phyloP scores from a whole-genome alignment of 1,284 basidiomycete genomes.

The Ganoderma lucidum region DNA sequence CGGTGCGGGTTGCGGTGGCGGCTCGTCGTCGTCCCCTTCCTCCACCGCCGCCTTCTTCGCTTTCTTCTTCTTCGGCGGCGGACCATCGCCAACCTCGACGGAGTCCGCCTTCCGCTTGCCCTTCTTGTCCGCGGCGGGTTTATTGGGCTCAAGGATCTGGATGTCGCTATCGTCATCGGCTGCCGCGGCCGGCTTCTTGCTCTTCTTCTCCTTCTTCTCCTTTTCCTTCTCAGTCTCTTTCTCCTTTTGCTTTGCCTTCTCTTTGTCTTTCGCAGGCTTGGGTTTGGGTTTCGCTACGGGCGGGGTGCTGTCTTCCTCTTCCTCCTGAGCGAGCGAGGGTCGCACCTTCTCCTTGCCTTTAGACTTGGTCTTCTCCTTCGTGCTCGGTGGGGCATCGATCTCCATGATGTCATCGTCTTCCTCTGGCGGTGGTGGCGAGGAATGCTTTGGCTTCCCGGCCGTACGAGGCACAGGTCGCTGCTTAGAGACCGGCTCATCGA shows the following conservation, averaged over 20 bases:
- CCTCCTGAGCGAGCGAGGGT: constrained; percentile 19
- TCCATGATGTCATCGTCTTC: constrained; percentile 31
- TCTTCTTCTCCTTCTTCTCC: constrained; percentile 38
- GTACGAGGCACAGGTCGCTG: constrained; percentile 6
- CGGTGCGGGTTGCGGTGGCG: constrained; percentile 17
- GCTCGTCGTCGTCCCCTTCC: constrained; percentile 12
- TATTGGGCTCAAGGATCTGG: constrained; percentile 22
- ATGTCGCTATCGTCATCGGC: constrained; percentile 30
- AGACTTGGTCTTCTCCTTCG: constrained; percentile 27
- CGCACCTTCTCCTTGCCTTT: constrained; percentile 24
- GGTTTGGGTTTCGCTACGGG: constrained; percentile 24
- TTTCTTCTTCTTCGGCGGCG: constrained; percentile 20
- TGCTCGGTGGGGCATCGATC: constrained; percentile 22
- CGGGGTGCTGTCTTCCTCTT: constrained; percentile 16
- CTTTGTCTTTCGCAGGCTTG: constrained; percentile 23
- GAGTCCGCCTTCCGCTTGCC: constrained; percentile 44
- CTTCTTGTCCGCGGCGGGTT: constrained; percentile 31
- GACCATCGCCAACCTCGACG: constrained; percentile 18
- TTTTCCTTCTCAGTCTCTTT: constrained; percentile 32
- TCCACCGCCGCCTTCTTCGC: constrained; percentile 22
- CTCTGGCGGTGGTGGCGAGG: constrained; percentile 1
- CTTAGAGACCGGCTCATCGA: constrained; percentile 19
- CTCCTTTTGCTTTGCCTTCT: constrained; percentile 17
- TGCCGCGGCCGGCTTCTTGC: constrained; percentile 28
- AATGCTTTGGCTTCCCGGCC: constrained; percentile 10